A percentile compares a stretch with the other conserved stretches of the same genome.
Evolutionary conservation across 108 stramenopile genomes (phyloP).

Genomic region (Cyclotella cryptica): DNA sequence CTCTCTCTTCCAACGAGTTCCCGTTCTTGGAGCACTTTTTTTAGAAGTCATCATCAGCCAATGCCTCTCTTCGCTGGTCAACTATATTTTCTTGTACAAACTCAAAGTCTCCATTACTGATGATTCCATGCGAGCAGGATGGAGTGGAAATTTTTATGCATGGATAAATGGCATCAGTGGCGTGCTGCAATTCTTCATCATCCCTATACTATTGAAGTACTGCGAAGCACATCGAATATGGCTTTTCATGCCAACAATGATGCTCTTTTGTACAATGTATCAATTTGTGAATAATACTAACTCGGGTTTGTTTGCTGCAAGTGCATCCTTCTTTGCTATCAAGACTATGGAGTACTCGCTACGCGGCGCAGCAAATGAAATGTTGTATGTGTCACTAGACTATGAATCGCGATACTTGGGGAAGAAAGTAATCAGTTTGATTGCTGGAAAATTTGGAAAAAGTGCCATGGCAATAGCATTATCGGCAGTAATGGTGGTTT

Average conservation of each 20-base stretch:
- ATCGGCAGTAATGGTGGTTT: conserved; percentile 40
- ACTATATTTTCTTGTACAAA: conserved; percentile 59
- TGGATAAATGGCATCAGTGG: conserved; percentile 67
- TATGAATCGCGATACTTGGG: conserved; percentile 70
- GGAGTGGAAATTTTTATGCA: conserved; percentile 62
- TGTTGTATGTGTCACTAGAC: conserved; percentile 65
- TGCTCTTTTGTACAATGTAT: conserved; percentile 52
- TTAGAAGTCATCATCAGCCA: conserved; percentile 64
- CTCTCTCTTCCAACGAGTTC: conserved; percentile 58
- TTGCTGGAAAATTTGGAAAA: conserved; percentile 68
- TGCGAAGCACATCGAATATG: conserved; percentile 50
- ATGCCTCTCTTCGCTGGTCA: conserved; percentile 59
- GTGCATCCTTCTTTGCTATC: conserved; percentile 55
- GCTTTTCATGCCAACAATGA: conserved; percentile 58
- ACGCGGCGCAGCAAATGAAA: conserved; percentile 59
- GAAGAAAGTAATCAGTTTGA: conserved; percentile 63
- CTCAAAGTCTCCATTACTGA: conserved; percentile 59
- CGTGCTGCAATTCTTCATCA: conserved; percentile 63
- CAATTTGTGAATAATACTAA: conserved; percentile 31
- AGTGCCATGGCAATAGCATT: conserved; percentile 59
- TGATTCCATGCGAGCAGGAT: conserved; percentile 58
- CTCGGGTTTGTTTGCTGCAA: conserved; percentile 44
- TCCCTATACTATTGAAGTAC: conserved; percentile 50
- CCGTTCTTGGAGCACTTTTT: conserved; percentile 60
- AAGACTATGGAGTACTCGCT: conserved; percentile 72